These are phyloP conservation scores for Aspergillus floridensis DNA, from an alignment of 2,329 filamentous ascomycete genomes.

Conservation along the genomic window DNA sequence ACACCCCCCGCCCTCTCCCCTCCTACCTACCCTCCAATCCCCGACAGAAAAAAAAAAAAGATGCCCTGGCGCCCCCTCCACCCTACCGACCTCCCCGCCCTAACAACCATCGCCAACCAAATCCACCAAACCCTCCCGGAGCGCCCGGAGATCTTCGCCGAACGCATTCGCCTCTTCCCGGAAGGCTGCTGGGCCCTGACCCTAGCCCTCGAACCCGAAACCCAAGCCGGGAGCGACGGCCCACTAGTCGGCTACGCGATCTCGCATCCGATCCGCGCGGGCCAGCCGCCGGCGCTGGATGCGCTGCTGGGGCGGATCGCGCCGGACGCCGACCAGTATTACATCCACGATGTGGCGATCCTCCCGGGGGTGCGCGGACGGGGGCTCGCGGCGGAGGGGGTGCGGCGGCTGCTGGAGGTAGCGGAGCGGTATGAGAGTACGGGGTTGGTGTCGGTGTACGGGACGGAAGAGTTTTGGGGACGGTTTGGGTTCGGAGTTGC, in stretches of 20 bases:
- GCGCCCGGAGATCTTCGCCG: conserved; percentile 3
- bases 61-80: conserved; percentile 10
- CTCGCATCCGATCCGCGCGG: conserved; percentile 3
- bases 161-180: conserved; percentile 6
- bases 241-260: conserved; percentile 5
- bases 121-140: conserved; percentile 10
- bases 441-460: conserved; percentile 9
- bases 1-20: not conserved
- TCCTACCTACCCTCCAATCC: too few species aligned
- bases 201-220: too few species aligned
- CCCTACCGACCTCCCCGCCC: not conserved
- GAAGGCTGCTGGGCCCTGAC: conserved; percentile 3
- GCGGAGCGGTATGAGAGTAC: not conserved
- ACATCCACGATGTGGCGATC: conserved; percentile 11
- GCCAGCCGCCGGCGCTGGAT: not conserved
- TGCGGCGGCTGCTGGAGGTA: not conserved
- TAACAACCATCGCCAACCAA: not conserved
- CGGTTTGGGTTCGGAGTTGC: not conserved
- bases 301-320: conserved; percentile 1
- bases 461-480: conserved; percentile 3
- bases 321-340: conserved; percentile 3
- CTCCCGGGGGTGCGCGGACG: not conserved
- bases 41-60: not conserved
- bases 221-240: not conserved
- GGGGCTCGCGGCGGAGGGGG: not conserved